These are phyloP conservation scores for Apiospora kogelbergensis DNA, from an alignment of 2,329 filamentous ascomycete genomes.

Conservation along the genomic window DNA sequence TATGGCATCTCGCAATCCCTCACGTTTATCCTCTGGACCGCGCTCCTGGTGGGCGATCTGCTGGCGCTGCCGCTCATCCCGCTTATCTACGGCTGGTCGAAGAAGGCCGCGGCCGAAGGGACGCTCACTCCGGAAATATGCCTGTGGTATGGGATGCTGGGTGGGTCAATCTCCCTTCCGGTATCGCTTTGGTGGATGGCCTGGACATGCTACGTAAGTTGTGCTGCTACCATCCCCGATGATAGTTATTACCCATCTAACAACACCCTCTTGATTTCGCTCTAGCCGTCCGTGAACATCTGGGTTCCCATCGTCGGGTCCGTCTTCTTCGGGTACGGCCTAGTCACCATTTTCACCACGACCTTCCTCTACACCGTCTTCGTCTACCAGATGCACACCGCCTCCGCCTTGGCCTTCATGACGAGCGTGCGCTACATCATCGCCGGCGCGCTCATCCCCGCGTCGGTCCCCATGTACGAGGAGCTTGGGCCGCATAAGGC, in stretches of 20 bases:
- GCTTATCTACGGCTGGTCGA: conserved; percentile 24
- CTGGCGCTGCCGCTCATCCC: conserved; percentile 27
- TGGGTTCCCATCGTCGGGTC: conserved; percentile 40
- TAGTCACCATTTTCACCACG: conserved; percentile 42
- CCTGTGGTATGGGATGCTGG: conserved; percentile 39
- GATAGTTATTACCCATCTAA: too few species aligned
- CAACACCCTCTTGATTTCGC: conserved; percentile 27
- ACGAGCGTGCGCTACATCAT: conserved; percentile 41
- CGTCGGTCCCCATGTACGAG: conserved; percentile 34
- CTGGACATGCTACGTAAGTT: conserved; percentile 31
- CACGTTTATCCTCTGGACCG: conserved; percentile 38
- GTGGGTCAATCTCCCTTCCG: conserved; percentile 36
- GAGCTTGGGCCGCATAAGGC: conserved; percentile 39
- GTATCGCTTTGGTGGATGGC: conserved; percentile 46
- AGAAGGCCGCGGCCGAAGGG: conserved; percentile 21
- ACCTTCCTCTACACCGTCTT: conserved; percentile 50
- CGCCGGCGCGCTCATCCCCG: conserved; percentile 34
- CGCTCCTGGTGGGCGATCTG: conserved; percentile 37
- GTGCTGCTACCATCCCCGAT: too few species aligned
- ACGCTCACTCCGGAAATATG: conserved; percentile 31
- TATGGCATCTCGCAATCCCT: conserved; percentile 40
- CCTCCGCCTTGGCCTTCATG: conserved; percentile 40
- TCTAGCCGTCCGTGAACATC: neutral
- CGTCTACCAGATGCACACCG: conserved; percentile 40
- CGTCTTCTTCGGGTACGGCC: conserved; percentile 40